Evolutionary conservation across 2,329 filamentous ascomycete species (phyloP), one percentile per base, ranked within the genome.

Genomic region (Paraphaeosphaeria sporulosa): DNA sequence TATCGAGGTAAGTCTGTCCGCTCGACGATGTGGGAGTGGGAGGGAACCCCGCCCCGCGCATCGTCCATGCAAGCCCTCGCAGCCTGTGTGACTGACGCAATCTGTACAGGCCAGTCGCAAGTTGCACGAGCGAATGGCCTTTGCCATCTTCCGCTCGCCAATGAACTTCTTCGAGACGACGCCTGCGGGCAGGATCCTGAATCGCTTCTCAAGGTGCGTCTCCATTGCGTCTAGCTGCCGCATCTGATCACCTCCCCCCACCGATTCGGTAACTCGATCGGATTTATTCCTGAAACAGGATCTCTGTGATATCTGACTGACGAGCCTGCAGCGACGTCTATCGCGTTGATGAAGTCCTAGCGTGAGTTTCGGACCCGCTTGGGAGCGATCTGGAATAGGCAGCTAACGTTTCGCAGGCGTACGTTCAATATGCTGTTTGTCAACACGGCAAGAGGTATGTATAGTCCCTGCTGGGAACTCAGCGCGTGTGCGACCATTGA

Each of bases 131-230:
- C 87, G 92, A 65, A 98, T 99, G 95, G 94, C 94, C 46, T 95
- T 91, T 71, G 93, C 95, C 19, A 97, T 98, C 70, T 99, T 99
- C 85, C 87, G 95, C 67, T 96, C 93, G 40, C 96, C 95, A 57
- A 99, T 99, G 95, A 95, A 89, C 70, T 99, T 99, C 81, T 99
- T 99, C 70, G 96, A 99, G 77, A 97, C 94, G 0, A 99, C 95
- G 1, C 95, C 95, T 2, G 90, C 94, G 64, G 95, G 95, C n/a
- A 89, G 96, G 59, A 97, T 99, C 71, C 83, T 99, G 61, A 99
- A 99, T 78, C 87, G 95, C 57, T 99, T 99, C 78, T 98, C 94
- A 17, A 96, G 90, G 89, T 91, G 78, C 65, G 87, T 81, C 53
- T 19, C 44, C n/a, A 58, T 19, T n/a, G 42, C 5, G 19, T 25